Evolutionary conservation across 768 basidiomycete species (phyloP).

Genomic region (Pleurotus giganteus): DNA sequence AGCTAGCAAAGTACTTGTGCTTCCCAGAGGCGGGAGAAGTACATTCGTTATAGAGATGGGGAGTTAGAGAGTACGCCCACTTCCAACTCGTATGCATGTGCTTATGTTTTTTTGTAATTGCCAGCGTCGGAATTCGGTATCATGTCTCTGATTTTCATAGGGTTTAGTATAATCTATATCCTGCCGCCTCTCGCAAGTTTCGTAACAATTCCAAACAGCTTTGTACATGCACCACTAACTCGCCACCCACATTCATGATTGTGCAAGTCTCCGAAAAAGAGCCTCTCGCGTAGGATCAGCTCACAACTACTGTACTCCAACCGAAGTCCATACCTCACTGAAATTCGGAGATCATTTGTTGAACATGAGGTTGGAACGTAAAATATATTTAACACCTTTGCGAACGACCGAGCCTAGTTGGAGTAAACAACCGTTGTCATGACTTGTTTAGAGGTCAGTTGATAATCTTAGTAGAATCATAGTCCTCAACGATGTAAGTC

Average conservation of each 20-base stretch:
- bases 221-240: too few species aligned
- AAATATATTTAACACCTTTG: constrained; percentile 67
- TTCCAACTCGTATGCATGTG: too few species aligned
- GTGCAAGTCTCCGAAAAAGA: too few species aligned
- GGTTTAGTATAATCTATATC: too few species aligned
- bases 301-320: too few species aligned
- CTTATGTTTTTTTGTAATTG: too few species aligned
- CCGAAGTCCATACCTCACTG: neutral
- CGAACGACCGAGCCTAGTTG: constrained; percentile 68
- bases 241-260: too few species aligned
- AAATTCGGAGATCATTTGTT: constrained; percentile 25
- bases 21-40: constrained; percentile 79
- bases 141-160: too few species aligned
- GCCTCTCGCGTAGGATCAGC: neutral
- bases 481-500: constrained; percentile 54
- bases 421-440: constrained; percentile 69
- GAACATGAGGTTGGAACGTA: constrained; percentile 76
- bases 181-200: too few species aligned
- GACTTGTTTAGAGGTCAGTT: constrained; percentile 35
- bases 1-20: constrained; percentile 75
- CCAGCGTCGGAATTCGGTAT: too few species aligned
- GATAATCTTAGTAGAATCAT: constrained; percentile 1
- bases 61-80: neutral
- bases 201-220: too few species aligned
- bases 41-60: constrained; percentile 84